phyloP scores from a whole-genome alignment of 352 stramenopile genomes.

The Phytophthora sp. region DNA sequence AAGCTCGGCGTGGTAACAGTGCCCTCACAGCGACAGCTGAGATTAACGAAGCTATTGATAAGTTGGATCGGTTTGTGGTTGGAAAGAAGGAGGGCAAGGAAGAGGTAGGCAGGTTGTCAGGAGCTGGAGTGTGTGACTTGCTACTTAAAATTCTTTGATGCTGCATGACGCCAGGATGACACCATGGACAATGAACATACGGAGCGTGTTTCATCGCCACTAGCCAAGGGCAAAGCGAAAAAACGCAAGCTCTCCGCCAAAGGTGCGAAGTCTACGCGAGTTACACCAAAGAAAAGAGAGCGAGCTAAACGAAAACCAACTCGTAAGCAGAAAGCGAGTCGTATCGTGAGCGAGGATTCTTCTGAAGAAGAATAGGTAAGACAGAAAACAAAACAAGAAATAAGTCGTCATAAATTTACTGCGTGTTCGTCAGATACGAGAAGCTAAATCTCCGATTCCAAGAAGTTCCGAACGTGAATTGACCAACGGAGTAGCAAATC shows the following conservation, averaged over 20 bases:
- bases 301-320: constrained; percentile 35
- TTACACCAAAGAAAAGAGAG: constrained; percentile 37
- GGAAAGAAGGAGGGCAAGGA: constrained; percentile 60
- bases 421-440: constrained; percentile 12
- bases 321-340: constrained; percentile 33
- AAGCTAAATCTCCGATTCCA: constrained; percentile 7
- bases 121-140: not conserved
- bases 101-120: constrained; percentile 40
- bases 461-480: constrained; percentile 1
- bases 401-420: constrained; percentile 14
- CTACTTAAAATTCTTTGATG: not conserved
- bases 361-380: constrained; percentile 34
- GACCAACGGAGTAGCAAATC: not conserved
- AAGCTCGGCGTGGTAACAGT: constrained; percentile 51
- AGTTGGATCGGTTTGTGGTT: constrained; percentile 65
- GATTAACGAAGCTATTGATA: constrained; percentile 78
- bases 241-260: constrained; percentile 35
- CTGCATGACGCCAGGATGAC: constrained; percentile 25
- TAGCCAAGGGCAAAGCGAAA: constrained; percentile 40
- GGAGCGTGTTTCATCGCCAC: constrained; percentile 39
- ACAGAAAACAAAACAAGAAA: too few relatives aligned
- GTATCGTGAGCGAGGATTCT: constrained; percentile 33
- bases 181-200: constrained; percentile 18
- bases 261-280: constrained; percentile 29
- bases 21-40: constrained; percentile 52